These are phyloP conservation scores for Cucurbitaria berberidis DNA, from an alignment of 2,329 filamentous ascomycete species.

Conservation along the genomic window DNA sequence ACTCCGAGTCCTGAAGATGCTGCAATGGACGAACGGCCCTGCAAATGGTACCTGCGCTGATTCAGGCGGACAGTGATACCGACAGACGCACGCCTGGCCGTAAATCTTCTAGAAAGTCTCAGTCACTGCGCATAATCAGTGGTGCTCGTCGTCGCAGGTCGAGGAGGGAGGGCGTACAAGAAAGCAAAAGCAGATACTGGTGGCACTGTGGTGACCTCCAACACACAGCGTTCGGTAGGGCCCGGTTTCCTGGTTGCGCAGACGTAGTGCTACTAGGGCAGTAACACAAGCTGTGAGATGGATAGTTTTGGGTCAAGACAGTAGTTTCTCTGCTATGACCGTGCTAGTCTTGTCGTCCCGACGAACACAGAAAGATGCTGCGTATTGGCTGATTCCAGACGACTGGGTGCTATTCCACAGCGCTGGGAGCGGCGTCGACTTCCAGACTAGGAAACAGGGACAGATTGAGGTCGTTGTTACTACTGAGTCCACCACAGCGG, in stretches of 20 bases:
- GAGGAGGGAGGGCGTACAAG: conserved; percentile 50
- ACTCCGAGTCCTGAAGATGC: conserved; percentile 36
- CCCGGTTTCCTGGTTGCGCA: conserved; percentile 57
- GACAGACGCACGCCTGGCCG: conserved; percentile 52
- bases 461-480: conserved; percentile 23
- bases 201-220: conserved; percentile 46
- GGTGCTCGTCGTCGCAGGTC: conserved; percentile 46
- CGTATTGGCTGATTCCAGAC: conserved; percentile 30
- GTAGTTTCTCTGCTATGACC: conserved; percentile 32
- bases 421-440: conserved; percentile 33
- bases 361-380: conserved; percentile 24
- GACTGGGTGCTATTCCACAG: conserved; percentile 29
- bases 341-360: conserved; percentile 37
- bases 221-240: conserved; percentile 46
- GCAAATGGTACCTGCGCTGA: conserved; percentile 47
- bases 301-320: conserved; percentile 44
- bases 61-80: conserved; percentile 48
- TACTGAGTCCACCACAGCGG: conserved; percentile 26
- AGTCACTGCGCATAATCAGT: conserved; percentile 47
- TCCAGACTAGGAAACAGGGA: conserved; percentile 31
- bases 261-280: conserved; percentile 52
- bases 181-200: conserved; percentile 46
- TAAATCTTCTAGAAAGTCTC: conserved; percentile 53
- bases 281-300: conserved; percentile 48
- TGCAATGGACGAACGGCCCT: conserved; percentile 35